These are phyloP conservation scores for Trichoderma sp. DNA, from an alignment of 2,329 filamentous ascomycete species.

Conservation along the genomic window DNA sequence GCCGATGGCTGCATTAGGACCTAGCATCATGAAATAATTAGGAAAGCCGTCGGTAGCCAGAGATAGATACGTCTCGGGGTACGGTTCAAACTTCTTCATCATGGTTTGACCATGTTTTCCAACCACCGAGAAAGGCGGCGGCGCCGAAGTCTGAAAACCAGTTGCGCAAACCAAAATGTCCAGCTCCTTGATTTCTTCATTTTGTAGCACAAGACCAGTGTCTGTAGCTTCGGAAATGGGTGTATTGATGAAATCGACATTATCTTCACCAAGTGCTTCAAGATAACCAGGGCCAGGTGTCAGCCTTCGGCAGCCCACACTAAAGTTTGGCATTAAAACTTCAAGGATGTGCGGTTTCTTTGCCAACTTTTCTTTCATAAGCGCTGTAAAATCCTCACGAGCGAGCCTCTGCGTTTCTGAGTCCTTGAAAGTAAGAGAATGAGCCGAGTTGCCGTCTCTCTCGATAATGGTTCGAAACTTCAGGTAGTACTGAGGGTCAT, in stretches of 20 bases:
- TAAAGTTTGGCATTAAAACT: not conserved
- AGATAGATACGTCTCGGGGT: no score
- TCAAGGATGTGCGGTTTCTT: no score
- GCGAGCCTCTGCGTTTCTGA: no score
- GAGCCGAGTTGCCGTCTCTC: no score
- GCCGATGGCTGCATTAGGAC: no score
- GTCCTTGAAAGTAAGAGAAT: no score
- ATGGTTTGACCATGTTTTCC: constrained; percentile 42
- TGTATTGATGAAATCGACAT: constrained; percentile 58
- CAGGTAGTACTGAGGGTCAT: not conserved
- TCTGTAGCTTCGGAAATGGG: constrained; percentile 57
- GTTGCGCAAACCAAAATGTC: constrained; percentile 68
- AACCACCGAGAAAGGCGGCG: constrained; percentile 49
- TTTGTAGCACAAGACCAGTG: not conserved
- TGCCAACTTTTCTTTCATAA: no score
- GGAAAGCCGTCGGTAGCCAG: constrained; percentile 58
- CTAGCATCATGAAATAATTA: no score
- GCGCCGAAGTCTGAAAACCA: constrained; percentile 59
- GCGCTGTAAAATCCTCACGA: no score
- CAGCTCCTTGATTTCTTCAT: constrained; percentile 52
- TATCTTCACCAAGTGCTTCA: constrained; percentile 59
- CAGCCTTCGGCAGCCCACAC: not conserved
- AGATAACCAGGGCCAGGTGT: constrained; percentile 63
- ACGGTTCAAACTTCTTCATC: no score
- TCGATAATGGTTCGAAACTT: no score